Conservation (phyloP, 2,329 filamentous ascomycete species). For the Aureobasidium subglaciale region DNA sequence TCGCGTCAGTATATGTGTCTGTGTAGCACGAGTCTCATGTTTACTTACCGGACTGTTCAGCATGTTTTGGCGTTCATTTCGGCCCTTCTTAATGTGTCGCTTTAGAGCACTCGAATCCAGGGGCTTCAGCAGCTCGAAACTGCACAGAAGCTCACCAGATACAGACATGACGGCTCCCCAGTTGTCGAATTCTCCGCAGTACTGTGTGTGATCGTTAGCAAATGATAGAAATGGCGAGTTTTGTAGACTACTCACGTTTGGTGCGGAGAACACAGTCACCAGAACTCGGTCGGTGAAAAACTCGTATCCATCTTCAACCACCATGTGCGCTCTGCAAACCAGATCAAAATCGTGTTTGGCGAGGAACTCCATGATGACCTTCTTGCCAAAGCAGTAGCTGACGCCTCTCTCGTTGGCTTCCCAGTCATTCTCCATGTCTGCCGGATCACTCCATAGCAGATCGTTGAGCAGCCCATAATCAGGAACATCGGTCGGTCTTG, state of each 20-base stretch:
- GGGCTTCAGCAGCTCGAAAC: constrained; percentile 93
- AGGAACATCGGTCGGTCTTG: constrained; percentile 89
- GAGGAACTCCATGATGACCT: constrained; percentile 94
- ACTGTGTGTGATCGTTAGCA: constrained; percentile 47
- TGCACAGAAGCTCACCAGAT: constrained; percentile 85
- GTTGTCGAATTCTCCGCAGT: constrained; percentile 98
- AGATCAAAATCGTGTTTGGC: constrained; percentile 93
- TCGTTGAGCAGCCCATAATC: constrained; percentile 96
- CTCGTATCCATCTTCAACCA: constrained; percentile 97
- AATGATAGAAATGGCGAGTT: not conserved
- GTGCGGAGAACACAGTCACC: constrained; percentile 95
- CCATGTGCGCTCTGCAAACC: constrained; percentile 97
- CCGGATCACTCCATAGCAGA: constrained; percentile 92
- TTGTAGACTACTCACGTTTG: constrained; percentile 65
- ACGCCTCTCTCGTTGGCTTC: constrained; percentile 95
- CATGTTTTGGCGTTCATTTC: constrained; percentile 90
- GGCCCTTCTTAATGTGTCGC: constrained; percentile 97
- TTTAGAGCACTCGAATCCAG: constrained; percentile 93
- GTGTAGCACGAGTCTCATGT: not conserved
- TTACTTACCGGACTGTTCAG: constrained; percentile 86
- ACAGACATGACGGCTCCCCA: constrained; percentile 99
- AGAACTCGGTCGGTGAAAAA: constrained; percentile 94
- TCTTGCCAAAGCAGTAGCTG: constrained; percentile 97
- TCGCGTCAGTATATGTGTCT: constrained; percentile 20
- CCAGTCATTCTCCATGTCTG: constrained; percentile 94